Conservation (phyloP, 2,329 filamentous ascomycete genomes). For the Acephala macrosclerotiorum region DNA sequence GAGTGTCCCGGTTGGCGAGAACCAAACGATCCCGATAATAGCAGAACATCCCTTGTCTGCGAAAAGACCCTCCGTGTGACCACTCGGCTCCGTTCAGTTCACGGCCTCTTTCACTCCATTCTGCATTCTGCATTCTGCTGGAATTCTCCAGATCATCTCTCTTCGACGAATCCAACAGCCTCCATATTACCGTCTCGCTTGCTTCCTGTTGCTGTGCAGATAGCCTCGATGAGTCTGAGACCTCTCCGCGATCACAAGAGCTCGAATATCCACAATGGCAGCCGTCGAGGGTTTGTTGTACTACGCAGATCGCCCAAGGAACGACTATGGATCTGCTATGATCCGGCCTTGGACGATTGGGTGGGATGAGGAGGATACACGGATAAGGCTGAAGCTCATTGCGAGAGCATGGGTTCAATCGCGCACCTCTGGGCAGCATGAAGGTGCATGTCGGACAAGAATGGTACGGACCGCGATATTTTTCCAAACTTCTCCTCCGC, state of each 20-base stretch:
- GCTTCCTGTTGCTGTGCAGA: slow-evolving; percentile 24
- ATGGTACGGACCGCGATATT: slow-evolving; percentile 41
- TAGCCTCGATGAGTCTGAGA: slow-evolving; percentile 47
- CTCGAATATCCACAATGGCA: slow-evolving; percentile 52
- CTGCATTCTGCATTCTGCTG: slow-evolving; percentile 11
- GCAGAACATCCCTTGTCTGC: slow-evolving; percentile 16
- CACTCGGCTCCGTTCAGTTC: slow-evolving; percentile 21
- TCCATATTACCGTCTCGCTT: slow-evolving; percentile 19
- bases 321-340: slow-evolving; percentile 50
- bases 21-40: slow-evolving; percentile 29
- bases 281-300: slow-evolving; percentile 50
- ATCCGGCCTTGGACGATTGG: slow-evolving; percentile 52
- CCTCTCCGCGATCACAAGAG: slow-evolving; percentile 40
- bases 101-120: slow-evolving; percentile 10
- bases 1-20: slow-evolving; percentile 25
- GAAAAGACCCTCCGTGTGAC: slow-evolving; percentile 35
- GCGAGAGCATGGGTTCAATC: slow-evolving; percentile 45
- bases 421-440: slow-evolving; percentile 29
- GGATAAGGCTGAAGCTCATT: slow-evolving; percentile 46
- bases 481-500: slow-evolving; percentile 28
- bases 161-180: slow-evolving; percentile 11
- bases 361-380: slow-evolving; percentile 50
- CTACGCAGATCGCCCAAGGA: slow-evolving; percentile 49
- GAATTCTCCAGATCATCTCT: slow-evolving; percentile 20
- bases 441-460: slow-evolving; percentile 32